Percentiles rank a stretch among this genome's conserved stretches.
These are phyloP conservation scores for Mucor indicus DNA, from an alignment of 371 early-diverging fungal species.

Conservation along the genomic window DNA sequence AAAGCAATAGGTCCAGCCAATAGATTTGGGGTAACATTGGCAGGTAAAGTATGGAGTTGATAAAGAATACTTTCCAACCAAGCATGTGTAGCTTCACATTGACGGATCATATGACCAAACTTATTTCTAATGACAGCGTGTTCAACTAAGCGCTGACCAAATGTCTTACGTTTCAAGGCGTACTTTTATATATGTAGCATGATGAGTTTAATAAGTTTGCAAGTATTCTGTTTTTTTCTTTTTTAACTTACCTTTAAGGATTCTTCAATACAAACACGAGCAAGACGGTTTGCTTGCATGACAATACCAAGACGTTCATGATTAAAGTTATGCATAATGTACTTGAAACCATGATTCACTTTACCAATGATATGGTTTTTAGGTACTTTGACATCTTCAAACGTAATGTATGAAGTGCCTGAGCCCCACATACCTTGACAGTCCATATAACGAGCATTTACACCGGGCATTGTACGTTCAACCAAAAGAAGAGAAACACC, in stretches of 20 bases:
- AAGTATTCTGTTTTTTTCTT: too few species aligned
- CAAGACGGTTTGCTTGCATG: slow-evolving; percentile 80
- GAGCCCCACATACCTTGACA: slow-evolving; percentile 76
- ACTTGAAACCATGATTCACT: slow-evolving; percentile 86
- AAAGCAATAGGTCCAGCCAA: slow-evolving; percentile 90
- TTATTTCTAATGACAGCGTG: slow-evolving; percentile 73
- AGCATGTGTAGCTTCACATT: slow-evolving; percentile 84
- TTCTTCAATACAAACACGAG: slow-evolving; percentile 87
- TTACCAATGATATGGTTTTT: slow-evolving; percentile 80
- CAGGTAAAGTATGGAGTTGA: slow-evolving; percentile 67
- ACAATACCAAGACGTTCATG: slow-evolving; percentile 78
- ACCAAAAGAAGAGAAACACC: slow-evolving; percentile 78
- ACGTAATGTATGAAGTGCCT: slow-evolving; percentile 74
- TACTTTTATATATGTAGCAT: too few species aligned
- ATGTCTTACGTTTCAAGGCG: slow-evolving; percentile 84
- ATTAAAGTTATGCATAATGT: slow-evolving; percentile 75
- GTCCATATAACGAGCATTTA: slow-evolving; percentile 81
- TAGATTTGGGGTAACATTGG: slow-evolving; percentile 64
- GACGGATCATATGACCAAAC: slow-evolving; percentile 74
- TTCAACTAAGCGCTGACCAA: slow-evolving; percentile 75
- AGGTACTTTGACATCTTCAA: slow-evolving; percentile 88
- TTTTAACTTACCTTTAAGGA: slow-evolving; percentile 66
- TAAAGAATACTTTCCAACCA: slow-evolving; percentile 77
- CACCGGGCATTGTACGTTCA: slow-evolving; percentile 81
- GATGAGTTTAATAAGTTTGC: too few species aligned